A percentile compares a stretch with the other conserved stretches of the same genome.
Conservation (phyloP, 2,329 filamentous ascomycete species). For the Epichloe amarillans region DNA sequence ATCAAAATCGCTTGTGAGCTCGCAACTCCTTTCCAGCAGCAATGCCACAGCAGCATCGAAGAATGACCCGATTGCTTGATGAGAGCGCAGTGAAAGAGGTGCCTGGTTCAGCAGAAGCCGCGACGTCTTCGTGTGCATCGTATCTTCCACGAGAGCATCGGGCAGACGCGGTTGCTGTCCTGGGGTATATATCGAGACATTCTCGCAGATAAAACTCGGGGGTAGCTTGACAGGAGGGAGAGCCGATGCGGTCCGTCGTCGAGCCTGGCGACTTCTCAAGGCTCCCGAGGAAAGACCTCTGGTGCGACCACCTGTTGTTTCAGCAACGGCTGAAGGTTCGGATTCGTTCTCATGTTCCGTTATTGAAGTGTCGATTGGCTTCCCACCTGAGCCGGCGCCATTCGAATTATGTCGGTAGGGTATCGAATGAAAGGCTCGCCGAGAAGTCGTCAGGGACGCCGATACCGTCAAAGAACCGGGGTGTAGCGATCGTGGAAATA, state of each 20-base stretch:
- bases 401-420: slow-evolving; percentile 7
- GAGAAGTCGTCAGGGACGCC: slow-evolving; percentile 11
- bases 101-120: slow-evolving; percentile 15
- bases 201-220: slow-evolving; percentile 39
- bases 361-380: slow-evolving; percentile 15
- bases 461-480: slow-evolving; percentile 12
- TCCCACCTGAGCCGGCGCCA: slow-evolving; percentile 12
- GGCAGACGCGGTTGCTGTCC: slow-evolving; percentile 17
- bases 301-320: slow-evolving; percentile 15
- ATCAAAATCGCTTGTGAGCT: slow-evolving; percentile 10
- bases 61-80: slow-evolving; percentile 17
- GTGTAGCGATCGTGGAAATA: slow-evolving; percentile 17
- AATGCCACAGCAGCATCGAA: slow-evolving; percentile 17
- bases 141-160: slow-evolving; percentile 19
- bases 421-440: slow-evolving; percentile 12
- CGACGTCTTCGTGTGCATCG: slow-evolving; percentile 18
- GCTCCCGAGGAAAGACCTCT: slow-evolving; percentile 13
- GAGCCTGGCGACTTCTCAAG: slow-evolving; percentile 19
- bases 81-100: slow-evolving; percentile 11
- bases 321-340: slow-evolving; percentile 16
- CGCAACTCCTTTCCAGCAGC: slow-evolving; percentile 9
- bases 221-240: slow-evolving; percentile 43
- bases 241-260: slow-evolving; percentile 22
- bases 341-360: slow-evolving; percentile 15
- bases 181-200: slow-evolving; percentile 26